These are phyloP conservation scores for Sporothrix curviconia DNA, from an alignment of 2,329 filamentous ascomycete genomes.

Conservation along the genomic window DNA sequence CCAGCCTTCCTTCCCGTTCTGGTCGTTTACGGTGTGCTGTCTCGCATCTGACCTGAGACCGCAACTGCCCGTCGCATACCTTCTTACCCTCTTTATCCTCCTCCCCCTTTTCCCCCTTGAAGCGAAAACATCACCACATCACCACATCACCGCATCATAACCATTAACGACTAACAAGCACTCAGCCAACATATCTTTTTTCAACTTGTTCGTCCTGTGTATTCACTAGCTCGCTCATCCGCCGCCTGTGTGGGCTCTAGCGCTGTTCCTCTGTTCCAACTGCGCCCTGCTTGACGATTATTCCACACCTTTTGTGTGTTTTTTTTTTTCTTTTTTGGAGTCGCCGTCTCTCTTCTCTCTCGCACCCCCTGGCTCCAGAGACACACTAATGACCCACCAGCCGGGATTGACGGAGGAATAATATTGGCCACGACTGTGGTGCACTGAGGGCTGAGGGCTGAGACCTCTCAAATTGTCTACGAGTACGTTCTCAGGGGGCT, in stretches of 20 bases:
- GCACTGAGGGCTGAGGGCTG: neutral
- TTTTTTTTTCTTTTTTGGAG: neutral
- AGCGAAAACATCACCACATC: neutral
- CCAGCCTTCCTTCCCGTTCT: neutral
- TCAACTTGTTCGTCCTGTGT: neutral
- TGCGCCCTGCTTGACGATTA: too few species aligned
- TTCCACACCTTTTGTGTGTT: neutral
- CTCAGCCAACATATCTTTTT: neutral
- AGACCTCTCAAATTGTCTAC: neutral
- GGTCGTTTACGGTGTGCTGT: too few species aligned
- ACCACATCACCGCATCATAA: neutral
- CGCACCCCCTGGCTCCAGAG: neutral
- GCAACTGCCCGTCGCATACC: too few species aligned
- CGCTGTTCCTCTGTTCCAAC: too few species aligned
- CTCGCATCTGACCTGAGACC: too few species aligned
- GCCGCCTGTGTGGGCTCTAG: too few species aligned
- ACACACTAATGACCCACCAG: neutral
- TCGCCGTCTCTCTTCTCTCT: neutral
- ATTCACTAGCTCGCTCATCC: neutral
- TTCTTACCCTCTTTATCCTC: neutral
- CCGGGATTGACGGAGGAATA: slow-evolving; percentile 1
- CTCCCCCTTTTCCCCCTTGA: neutral
- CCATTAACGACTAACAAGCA: too few species aligned
- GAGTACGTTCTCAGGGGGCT: too few species aligned
- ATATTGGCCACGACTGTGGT: neutral